Evolutionary conservation across 306 rosid genomes (phyloP).

Genomic region (Trifolium fragiferum): DNA sequence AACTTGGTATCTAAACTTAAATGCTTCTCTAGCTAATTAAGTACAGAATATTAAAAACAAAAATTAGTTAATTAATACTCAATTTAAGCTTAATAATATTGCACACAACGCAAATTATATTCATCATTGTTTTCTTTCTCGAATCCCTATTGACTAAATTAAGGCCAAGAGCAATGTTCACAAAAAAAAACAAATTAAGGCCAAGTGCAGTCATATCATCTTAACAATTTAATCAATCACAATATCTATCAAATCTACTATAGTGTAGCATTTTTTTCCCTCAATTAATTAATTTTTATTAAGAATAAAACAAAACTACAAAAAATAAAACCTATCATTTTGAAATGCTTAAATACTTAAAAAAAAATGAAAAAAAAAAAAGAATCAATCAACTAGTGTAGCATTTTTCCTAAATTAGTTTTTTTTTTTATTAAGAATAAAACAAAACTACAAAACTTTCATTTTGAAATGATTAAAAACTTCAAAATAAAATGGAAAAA

Average conservation of each 20-base stretch:
- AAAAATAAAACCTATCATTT: neutral
- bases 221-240: constrained; percentile 2
- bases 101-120: neutral
- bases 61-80: neutral
- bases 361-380: neutral
- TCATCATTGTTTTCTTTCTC: constrained; percentile 7
- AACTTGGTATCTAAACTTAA: constrained; percentile 29
- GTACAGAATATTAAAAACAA: constrained; percentile 21
- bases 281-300: neutral
- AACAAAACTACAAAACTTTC: too few relatives aligned
- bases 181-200: too few relatives aligned
- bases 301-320: neutral
- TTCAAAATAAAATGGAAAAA: neutral
- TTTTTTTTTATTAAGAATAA: too few relatives aligned
- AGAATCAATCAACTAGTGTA: too few relatives aligned
- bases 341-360: neutral
- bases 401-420: too few relatives aligned
- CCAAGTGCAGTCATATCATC: constrained; percentile 34
- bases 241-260: constrained; percentile 5
- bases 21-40: constrained; percentile 25
- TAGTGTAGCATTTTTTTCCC: neutral
- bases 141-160: constrained; percentile 26
- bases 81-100: constrained; percentile 11
- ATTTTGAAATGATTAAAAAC: neutral
- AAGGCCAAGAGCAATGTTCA: constrained; percentile 39